These are phyloP conservation scores for Lasiosphaeriaceae sp. DNA, from an alignment of 495 filamentous ascomycete genomes.

Conservation along the genomic window DNA sequence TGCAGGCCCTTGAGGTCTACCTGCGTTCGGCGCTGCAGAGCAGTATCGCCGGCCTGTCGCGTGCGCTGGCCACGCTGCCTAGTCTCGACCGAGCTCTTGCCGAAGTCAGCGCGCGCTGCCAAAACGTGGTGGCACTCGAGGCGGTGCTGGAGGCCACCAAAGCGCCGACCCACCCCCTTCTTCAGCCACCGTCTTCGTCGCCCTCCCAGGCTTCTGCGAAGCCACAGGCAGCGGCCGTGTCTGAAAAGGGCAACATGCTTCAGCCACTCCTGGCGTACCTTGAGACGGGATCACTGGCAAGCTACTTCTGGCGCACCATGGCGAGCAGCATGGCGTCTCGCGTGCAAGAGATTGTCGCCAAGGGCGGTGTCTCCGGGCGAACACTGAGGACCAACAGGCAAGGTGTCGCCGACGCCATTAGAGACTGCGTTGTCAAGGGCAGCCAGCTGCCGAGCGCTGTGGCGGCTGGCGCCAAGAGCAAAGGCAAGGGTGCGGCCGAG, in stretches of 20 bases:
- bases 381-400: constrained; percentile 74
- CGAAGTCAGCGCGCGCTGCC: constrained; percentile 79
- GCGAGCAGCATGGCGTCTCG: constrained; percentile 71
- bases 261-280: constrained; percentile 70
- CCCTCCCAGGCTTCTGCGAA: neutral
- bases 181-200: constrained; percentile 28
- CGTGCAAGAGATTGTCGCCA: constrained; percentile 75
- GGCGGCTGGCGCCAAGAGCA: constrained; percentile 33
- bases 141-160: constrained; percentile 65
- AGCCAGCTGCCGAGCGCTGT: constrained; percentile 51
- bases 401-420: constrained; percentile 68
- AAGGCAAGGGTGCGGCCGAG: constrained; percentile 28
- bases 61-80: constrained; percentile 74
- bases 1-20: constrained; percentile 76
- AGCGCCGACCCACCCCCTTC: constrained; percentile 60
- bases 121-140: constrained; percentile 86
- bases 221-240: constrained; percentile 12
- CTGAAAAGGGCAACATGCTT: constrained; percentile 55
- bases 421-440: constrained; percentile 78
- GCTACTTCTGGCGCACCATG: constrained; percentile 87
- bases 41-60: constrained; percentile 64
- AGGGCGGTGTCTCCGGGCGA: constrained; percentile 79
- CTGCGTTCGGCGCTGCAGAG: constrained; percentile 70
- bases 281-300: constrained; percentile 81
- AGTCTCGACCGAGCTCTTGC: constrained; percentile 75